A percentile compares a stretch with the other conserved stretches of the same genome.
These are phyloP conservation scores for Moringa oleifera DNA, from an alignment of 345 rosid species.

Conservation along the genomic window DNA sequence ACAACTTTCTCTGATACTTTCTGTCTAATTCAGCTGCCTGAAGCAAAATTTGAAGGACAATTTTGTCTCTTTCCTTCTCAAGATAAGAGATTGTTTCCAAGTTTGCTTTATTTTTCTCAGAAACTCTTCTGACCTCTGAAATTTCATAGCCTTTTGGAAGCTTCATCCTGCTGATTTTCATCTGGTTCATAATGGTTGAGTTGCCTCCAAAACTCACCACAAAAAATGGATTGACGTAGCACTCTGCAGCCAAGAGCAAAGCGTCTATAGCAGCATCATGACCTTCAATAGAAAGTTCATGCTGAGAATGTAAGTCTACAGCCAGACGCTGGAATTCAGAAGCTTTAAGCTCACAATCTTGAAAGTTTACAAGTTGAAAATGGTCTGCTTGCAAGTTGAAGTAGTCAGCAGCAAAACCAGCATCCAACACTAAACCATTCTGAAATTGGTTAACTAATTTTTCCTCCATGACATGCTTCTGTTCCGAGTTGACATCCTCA, in stretches of 20 bases:
- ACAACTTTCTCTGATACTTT: slow-evolving; percentile 32
- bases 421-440: slow-evolving; percentile 45
- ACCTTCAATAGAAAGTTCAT: slow-evolving; percentile 50
- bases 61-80: slow-evolving; percentile 66
- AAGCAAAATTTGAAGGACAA: slow-evolving; percentile 60
- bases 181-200: slow-evolving; percentile 18
- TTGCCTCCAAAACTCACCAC: slow-evolving; percentile 42
- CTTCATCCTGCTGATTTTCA: slow-evolving; percentile 17
- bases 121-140: slow-evolving; percentile 24
- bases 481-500: slow-evolving; percentile 32
- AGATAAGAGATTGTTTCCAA: slow-evolving; percentile 44
- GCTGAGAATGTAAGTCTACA: slow-evolving; percentile 50
- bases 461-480: slow-evolving; percentile 28
- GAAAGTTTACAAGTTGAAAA: slow-evolving; percentile 50
- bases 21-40: slow-evolving; percentile 71
- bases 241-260: slow-evolving; percentile 82
- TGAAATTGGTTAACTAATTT: slow-evolving; percentile 22
- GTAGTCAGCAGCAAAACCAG: slow-evolving; percentile 47
- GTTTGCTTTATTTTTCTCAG: slow-evolving; percentile 26
- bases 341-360: slow-evolving; percentile 73
- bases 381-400: slow-evolving; percentile 64
- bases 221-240: slow-evolving; percentile 78
- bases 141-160: slow-evolving; percentile 24
- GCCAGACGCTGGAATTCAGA: slow-evolving; percentile 75
- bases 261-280: slow-evolving; percentile 87